Conservation (phyloP, 176 grass and related monocot species). For the Chrysopogon serrulatus region DNA sequence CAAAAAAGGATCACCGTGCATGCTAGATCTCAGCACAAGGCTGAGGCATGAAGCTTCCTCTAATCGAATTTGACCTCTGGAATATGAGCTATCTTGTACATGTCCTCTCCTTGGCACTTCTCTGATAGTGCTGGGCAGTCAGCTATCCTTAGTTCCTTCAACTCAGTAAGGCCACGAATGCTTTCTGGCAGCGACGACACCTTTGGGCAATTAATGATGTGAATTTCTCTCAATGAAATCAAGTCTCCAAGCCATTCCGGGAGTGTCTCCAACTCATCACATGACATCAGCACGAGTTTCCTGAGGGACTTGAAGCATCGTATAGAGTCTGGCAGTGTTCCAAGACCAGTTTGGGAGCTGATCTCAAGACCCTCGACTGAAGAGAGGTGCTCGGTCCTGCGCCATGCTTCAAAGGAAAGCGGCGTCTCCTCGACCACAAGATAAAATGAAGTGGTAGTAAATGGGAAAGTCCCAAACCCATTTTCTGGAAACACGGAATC, state of each 20-base stretch:
- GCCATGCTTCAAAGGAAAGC: not conserved
- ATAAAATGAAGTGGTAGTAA: not conserved
- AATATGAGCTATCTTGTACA: not conserved
- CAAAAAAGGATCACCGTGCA: too few relatives aligned
- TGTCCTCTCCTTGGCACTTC: not conserved
- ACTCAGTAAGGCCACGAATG: not conserved
- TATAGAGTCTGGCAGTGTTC: not conserved
- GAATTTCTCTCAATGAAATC: not conserved
- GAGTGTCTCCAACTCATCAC: not conserved
- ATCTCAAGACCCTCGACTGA: fast-evolving
- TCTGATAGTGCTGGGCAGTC: not conserved
- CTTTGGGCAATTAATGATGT: not conserved
- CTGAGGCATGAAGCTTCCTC: too few relatives aligned
- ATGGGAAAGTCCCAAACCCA: not conserved
- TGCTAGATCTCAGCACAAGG: not conserved
- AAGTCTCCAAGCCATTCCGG: not conserved
- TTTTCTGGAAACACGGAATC: not conserved
- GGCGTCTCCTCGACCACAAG: not conserved
- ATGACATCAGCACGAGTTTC: fast-evolving
- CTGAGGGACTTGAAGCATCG: not conserved
- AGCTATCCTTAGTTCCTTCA: not conserved
- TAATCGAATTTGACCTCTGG: not conserved
- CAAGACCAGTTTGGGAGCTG: not conserved
- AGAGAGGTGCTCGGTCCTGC: not conserved
- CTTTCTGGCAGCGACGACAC: not conserved